A percentile compares a stretch with the other conserved stretches of the same genome.
Conservation (phyloP, 441 rosid genomes). For the Arabidopsis hybrid region DNA sequence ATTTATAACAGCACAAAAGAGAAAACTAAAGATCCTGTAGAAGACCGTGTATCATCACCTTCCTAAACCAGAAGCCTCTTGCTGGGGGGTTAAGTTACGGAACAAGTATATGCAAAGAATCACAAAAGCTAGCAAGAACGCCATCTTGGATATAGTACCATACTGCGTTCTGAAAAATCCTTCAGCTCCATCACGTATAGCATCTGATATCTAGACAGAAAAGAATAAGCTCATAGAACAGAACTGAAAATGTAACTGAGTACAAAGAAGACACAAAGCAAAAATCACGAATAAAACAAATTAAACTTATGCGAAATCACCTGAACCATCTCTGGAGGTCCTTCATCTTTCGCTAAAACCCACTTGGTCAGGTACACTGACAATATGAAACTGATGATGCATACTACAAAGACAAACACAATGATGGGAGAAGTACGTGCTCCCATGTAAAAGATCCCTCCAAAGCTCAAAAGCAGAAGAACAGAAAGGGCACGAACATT, state of each 20-base stretch:
- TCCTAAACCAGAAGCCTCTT: conserved; percentile 93
- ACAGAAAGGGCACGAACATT: conserved; percentile 79
- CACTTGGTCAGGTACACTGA: conserved; percentile 85
- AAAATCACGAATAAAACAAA: background rate
- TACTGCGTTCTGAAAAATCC: conserved; percentile 97
- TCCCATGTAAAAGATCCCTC: conserved; percentile 82
- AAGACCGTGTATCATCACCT: conserved; percentile 56
- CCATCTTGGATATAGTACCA: conserved; percentile 97
- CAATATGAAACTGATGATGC: conserved; percentile 81
- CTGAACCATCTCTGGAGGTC: conserved; percentile 95
- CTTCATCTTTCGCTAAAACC: conserved; percentile 98
- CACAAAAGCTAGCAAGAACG: conserved; percentile 79
- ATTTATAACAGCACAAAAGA: conserved; percentile 20
- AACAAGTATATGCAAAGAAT: conserved; percentile 84
- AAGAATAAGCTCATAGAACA: conserved; percentile 43
- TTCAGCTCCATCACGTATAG: conserved; percentile 98
- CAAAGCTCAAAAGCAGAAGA: conserved; percentile 72
- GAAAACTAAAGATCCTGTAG: background rate
- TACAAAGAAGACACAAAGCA: background rate
- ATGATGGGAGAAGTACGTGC: conserved; percentile 91
- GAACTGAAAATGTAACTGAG: background rate
- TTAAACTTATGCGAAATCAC: conserved; percentile 46
- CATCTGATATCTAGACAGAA: conserved; percentile 87
- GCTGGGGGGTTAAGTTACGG: conserved; percentile 86
- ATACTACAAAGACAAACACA: conserved; percentile 85